Conservation (phyloP, 805 yeast species). For the Danielia reshetovae region DNA sequence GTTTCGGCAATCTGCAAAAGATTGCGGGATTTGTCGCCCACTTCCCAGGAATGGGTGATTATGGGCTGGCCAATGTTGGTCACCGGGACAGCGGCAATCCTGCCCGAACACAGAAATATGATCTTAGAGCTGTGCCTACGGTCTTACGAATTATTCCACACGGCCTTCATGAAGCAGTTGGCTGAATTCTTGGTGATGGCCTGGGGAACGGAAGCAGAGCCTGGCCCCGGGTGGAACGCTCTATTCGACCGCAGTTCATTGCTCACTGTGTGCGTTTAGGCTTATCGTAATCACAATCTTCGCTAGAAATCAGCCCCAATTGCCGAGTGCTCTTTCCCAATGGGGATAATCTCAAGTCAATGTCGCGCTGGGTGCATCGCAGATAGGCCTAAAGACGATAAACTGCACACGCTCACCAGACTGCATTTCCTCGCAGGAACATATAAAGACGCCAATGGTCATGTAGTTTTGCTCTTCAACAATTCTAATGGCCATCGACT, state of each 20-base stretch:
- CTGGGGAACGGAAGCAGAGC: slow-evolving; percentile 1
- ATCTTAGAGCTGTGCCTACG: not conserved
- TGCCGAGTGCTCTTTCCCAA: too few species aligned
- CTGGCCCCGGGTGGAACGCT: not conserved
- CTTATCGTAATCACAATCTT: too few species aligned
- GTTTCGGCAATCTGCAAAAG: not conserved
- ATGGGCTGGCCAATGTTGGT: slow-evolving; percentile 3
- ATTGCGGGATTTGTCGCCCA: not conserved
- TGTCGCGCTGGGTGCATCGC: too few species aligned
- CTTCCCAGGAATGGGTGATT: slow-evolving; percentile 1
- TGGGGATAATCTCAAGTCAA: too few species aligned
- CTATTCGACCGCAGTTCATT: slow-evolving; percentile 1
- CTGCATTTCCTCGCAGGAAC: too few species aligned
- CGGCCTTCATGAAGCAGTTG: slow-evolving; percentile 1
- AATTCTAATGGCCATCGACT: slow-evolving; percentile 7
- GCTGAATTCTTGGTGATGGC: slow-evolving; percentile 1
- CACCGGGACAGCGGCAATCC: slow-evolving; percentile 1
- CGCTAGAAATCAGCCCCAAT: too few species aligned
- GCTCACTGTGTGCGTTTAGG: slow-evolving; percentile 1
- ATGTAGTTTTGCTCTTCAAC: not conserved
- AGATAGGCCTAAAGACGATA: too few species aligned
- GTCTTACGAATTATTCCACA: not conserved
- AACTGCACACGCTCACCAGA: too few species aligned
- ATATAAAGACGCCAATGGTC: too few species aligned
- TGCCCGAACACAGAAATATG: not conserved